Evolutionary conservation across 2,329 filamentous ascomycete species (phyloP), one percentile per base, ranked within the genome.

Genomic region (Tolypocladium paradoxum): DNA sequence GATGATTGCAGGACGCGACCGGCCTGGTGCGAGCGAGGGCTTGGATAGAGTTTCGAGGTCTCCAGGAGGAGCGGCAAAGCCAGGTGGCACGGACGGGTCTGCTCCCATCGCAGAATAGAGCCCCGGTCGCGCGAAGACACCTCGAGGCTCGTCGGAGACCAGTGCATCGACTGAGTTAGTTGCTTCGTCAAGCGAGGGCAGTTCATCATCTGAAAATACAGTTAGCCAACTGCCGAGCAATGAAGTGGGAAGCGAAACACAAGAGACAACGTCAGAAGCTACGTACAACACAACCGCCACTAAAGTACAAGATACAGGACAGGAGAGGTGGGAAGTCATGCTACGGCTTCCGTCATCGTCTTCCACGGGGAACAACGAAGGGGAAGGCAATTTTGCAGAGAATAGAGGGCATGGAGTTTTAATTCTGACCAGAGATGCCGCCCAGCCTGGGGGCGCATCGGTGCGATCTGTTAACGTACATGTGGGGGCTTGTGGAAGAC

Each of bases 161-260:
- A 88, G 70, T 4, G 83, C 83, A 64, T 88, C 84, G 40, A 88
- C 80, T n/a, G 79, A 83, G 45, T 75, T 74, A 3, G 75, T 76
- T 14, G 77, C 83, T 58, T 84, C 82, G 56, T 84, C 81, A 47
- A 84, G 71, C 12, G 76, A 78, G 54, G 75, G 72, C n/a, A 82
- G 67, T 49, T 82, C 78, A 62, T 86, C 82, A 68, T 85, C 84
- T 87, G 70, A 60, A 64, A 61, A 63, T 64, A 47, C n/a, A 24
- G 67, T 79, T 70, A 79, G 75, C 73, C 64, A 57, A 58, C 53
- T 55, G 51, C 56, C 57, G 55, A 56, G 48, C 54, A 57, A 52
- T 55, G 31, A 37, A 56, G 54, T 57, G 49, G 56, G 58, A 58
- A 52, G 53, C 46, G 52, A 55, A 56, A 58, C 59, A 57, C 29